Conservation (phyloP, 2,329 filamentous ascomycete species). For the Cryoendolithus antarcticus region DNA sequence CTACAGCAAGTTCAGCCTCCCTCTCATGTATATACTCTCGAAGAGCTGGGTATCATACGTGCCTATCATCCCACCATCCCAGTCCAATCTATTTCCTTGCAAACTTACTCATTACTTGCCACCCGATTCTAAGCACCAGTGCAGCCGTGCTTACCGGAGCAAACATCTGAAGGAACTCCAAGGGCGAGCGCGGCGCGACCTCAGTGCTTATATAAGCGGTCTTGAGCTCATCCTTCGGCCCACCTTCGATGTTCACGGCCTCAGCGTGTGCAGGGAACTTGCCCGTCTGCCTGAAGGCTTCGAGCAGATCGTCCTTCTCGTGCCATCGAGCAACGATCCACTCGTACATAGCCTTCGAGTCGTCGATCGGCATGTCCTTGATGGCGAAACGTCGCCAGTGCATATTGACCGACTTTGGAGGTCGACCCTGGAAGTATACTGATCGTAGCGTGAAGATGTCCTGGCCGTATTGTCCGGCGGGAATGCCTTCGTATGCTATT, state of each 20-base stretch:
- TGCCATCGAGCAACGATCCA: constrained; percentile 81
- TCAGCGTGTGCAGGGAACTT: constrained; percentile 62
- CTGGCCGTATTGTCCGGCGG: constrained; percentile 70
- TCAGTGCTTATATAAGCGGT: constrained; percentile 36
- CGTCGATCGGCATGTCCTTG: constrained; percentile 65
- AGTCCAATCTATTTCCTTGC: constrained; percentile 1
- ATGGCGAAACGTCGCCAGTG: constrained; percentile 84
- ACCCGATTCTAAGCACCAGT: constrained; percentile 23
- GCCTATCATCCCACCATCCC: neutral
- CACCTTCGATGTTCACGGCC: constrained; percentile 20
- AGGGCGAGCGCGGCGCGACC: constrained; percentile 26
- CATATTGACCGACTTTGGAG: constrained; percentile 90
- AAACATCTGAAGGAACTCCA: constrained; percentile 34
- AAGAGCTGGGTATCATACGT: too few relatives aligned
- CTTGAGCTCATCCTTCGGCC: constrained; percentile 21
- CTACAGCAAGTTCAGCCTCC: too few relatives aligned
- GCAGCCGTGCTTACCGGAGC: constrained; percentile 25
- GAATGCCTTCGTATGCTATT: constrained; percentile 85
- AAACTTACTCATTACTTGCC: constrained; percentile 19
- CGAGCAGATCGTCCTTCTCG: constrained; percentile 80
- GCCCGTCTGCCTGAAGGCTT: constrained; percentile 60
- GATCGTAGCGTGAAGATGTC: constrained; percentile 74
- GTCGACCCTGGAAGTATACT: constrained; percentile 77
- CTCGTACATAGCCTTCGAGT: constrained; percentile 57
- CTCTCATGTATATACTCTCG: too few relatives aligned